Percentiles rank a stretch among this genome's conserved stretches.
Conservation (phyloP, 805 yeast species). For the Saccharomycopsis fodiens region DNA sequence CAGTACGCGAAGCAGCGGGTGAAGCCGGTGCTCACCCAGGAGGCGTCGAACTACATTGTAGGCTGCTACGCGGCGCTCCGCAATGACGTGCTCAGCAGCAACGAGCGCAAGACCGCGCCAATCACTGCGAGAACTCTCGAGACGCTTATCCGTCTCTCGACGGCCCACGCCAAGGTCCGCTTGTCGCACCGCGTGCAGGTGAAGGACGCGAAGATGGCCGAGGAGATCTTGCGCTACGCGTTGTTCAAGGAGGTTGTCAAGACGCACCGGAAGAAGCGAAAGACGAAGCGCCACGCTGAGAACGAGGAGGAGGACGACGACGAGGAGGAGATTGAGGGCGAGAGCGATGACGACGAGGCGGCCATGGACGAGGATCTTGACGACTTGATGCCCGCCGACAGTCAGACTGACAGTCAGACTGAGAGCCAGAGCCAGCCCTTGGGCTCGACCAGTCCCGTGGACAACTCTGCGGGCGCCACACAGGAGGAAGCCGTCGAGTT, state of each 20-base stretch:
- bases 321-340: conserved; percentile 21
- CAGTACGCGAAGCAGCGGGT: conserved; percentile 90
- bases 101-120: conserved; percentile 79
- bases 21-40: conserved; percentile 68
- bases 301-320: conserved; percentile 25
- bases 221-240: conserved; percentile 75
- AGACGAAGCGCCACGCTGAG: conserved; percentile 22
- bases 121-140: conserved; percentile 98
- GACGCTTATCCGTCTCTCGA: conserved; percentile 86
- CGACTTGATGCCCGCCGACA: background rate
- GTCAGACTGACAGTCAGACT: background rate
- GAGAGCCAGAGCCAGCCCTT: background rate
- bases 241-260: conserved; percentile 65
- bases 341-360: conserved; percentile 19
- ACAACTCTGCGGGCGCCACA: too few relatives aligned
- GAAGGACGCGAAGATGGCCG: conserved; percentile 81
- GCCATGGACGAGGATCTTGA: conserved; percentile 16
- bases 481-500: conserved; percentile 30
- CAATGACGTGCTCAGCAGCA: conserved; percentile 56
- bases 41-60: conserved; percentile 76
- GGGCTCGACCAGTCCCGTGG: background rate
- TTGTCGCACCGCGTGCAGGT: conserved; percentile 66
- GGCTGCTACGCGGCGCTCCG: conserved; percentile 73
- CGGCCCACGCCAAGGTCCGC: conserved; percentile 97
- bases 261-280: conserved; percentile 28